Evolutionary conservation across 1,139 yeast species (phyloP), one percentile per base, ranked within the genome.

Genomic region (Pichia sp.): DNA sequence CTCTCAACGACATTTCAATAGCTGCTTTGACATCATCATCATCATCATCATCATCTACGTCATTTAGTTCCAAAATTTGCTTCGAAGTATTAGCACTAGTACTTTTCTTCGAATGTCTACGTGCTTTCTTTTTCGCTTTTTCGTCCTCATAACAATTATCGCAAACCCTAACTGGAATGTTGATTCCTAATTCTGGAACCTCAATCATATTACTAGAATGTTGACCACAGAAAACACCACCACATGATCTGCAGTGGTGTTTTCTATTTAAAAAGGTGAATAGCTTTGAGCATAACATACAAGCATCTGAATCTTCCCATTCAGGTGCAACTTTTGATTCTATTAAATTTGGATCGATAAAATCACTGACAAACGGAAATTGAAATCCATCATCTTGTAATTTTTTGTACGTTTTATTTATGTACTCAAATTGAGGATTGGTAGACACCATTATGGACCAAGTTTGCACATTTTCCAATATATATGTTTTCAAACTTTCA

Each of bases 221-320:
- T 27, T 77, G 75, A 52, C 85, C 92, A 62, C 95, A 82, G 58
- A 75, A 92, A 0, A 87, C 96, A 1, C 97, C 97, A 29, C 99
- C 99, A 65, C 99, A 92, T 43, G 95, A 85, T 46, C 98, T 74
- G 61, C 98, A 92, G 64, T 92, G 98, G 62, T 92, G 99, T 60
- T 92, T 88, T 57, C 99, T 73, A 61, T 86, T 88, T 52, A 90
- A 69, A 64, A 90, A 75, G 2, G 94, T 72, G 58, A 92, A 92
- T 11, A 82, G 69, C 35, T 73, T 78, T 45, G 95, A 88, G 56
- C 97, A 87, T 48, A 86, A 80, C 97, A 94, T 90, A 62, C 99
- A 92, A 10, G 86, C 87, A 57, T 88, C 95, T 23, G 88, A 82
- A 58, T 94, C 98, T 28, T 85, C 81, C 99, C 99, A 92, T 56